Evolutionary conservation across 257 asterid genomes (phyloP).

Genomic region (Gynochthodes officinalis): DNA sequence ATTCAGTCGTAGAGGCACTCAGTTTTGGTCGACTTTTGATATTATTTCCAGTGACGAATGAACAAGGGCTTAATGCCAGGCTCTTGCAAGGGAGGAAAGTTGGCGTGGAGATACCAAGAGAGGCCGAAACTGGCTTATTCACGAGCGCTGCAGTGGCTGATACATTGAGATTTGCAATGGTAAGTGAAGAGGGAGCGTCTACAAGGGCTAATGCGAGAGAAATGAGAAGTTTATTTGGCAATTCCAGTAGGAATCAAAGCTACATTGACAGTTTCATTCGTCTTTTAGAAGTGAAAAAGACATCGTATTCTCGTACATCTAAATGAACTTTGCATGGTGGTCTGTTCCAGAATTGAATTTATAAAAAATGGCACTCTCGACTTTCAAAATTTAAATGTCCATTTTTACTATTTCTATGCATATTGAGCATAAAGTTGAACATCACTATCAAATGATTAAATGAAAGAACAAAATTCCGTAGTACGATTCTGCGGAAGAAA

Average conservation of each 20-base stretch:
- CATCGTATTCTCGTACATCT: not conserved
- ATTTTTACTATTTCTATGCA: too few relatives aligned
- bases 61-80: slow-evolving; percentile 82
- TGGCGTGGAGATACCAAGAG: slow-evolving; percentile 71
- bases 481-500: too few relatives aligned
- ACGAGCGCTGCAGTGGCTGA: slow-evolving; percentile 54
- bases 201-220: slow-evolving; percentile 52
- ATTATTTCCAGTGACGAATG: slow-evolving; percentile 76
- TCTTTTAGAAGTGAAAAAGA: slow-evolving; percentile 32
- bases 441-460: too few relatives aligned
- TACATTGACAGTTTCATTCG: slow-evolving; percentile 39
- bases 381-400: too few relatives aligned
- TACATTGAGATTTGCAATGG: slow-evolving; percentile 46
- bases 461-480: too few relatives aligned
- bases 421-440: too few relatives aligned
- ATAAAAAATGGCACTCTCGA: too few relatives aligned
- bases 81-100: slow-evolving; percentile 54
- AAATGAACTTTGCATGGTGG: not conserved
- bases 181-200: slow-evolving; percentile 46
- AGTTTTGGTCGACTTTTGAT: slow-evolving; percentile 61
- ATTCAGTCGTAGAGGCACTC: slow-evolving; percentile 70
- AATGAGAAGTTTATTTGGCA: slow-evolving; percentile 51
- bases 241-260: slow-evolving; percentile 23
- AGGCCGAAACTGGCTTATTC: slow-evolving; percentile 53
- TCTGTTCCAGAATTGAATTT: too few relatives aligned